Percentiles rank a stretch among this genome's conserved stretches.
Evolutionary conservation across 768 basidiomycete genomes (phyloP).

Genomic region (Austroboletus eburneus): DNA sequence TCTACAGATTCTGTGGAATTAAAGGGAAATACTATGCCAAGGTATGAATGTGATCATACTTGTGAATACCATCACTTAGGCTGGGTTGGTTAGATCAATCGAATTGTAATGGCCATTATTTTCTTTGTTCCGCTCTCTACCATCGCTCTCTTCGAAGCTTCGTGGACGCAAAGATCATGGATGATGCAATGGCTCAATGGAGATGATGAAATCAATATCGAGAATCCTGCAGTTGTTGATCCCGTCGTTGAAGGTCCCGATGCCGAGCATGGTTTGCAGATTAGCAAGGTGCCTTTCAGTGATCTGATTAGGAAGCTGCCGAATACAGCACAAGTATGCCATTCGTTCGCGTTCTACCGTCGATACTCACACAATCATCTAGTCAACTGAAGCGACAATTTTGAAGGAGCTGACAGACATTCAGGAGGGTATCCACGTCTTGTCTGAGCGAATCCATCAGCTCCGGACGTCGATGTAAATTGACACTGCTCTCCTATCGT

Average conservation of each 20-base stretch:
- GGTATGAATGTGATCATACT: slow-evolving; percentile 29
- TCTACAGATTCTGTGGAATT: slow-evolving; percentile 41
- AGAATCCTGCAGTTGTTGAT: slow-evolving; percentile 50
- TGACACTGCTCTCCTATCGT: neutral
- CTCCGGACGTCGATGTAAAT: slow-evolving; percentile 15
- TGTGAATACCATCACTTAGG: slow-evolving; percentile 1
- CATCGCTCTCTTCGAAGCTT: slow-evolving; percentile 72
- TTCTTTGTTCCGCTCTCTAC: slow-evolving; percentile 75
- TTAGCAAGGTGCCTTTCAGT: slow-evolving; percentile 66
- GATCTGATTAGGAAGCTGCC: slow-evolving; percentile 72
- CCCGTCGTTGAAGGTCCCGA: slow-evolving; percentile 58
- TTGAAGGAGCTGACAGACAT: slow-evolving; percentile 59
- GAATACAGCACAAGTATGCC: slow-evolving; percentile 61
- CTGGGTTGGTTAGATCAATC: slow-evolving; percentile 54
- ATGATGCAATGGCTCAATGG: slow-evolving; percentile 63
- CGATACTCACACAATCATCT: slow-evolving; percentile 5
- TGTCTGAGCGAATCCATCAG: slow-evolving; percentile 35
- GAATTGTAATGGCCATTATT: slow-evolving; percentile 68
- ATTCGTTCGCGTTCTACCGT: neutral
- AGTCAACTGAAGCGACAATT: slow-evolving; percentile 72
- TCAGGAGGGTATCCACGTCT: slow-evolving; percentile 38
- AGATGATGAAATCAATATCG: slow-evolving; percentile 54
- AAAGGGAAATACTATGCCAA: slow-evolving; percentile 53
- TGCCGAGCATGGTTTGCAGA: slow-evolving; percentile 51
- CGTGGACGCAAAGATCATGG: slow-evolving; percentile 57